A percentile compares a stretch with the other conserved stretches of the same genome.
Evolutionary conservation across 2,329 filamentous ascomycete genomes (phyloP).

Genomic region (Gremmenia infestans): DNA sequence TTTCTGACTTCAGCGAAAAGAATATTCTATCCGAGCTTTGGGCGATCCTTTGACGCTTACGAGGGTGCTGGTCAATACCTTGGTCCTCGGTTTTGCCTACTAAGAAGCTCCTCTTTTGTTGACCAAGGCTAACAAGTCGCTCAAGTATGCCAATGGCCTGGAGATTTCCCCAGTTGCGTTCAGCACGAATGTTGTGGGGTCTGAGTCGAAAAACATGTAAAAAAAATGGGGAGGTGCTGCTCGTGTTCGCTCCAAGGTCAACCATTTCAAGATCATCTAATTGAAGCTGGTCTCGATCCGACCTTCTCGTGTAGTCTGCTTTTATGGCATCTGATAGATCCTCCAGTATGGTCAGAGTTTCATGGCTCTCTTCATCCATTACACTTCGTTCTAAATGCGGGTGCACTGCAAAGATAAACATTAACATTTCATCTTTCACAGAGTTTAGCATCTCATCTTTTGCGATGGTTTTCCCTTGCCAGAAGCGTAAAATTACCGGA

Average conservation of each 20-base stretch:
- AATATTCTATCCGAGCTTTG: conserved; percentile 24
- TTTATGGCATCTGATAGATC: conserved; percentile 68
- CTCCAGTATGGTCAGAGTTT: conserved; percentile 45
- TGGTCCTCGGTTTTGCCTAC: conserved; percentile 6
- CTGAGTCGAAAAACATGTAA: conserved; percentile 49
- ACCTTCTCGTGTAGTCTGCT: conserved; percentile 69
- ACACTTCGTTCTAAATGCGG: conserved; percentile 57
- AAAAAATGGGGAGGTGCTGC: conserved; percentile 36
- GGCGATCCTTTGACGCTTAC: conserved; percentile 28
- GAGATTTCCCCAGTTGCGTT: conserved; percentile 56
- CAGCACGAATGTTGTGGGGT: conserved; percentile 47
- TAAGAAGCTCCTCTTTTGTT: conserved; percentile 5
- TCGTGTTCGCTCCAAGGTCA: conserved; percentile 29
- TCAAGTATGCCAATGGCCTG: conserved; percentile 57
- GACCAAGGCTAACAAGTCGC: conserved; percentile 21
- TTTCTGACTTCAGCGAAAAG: conserved; percentile 21
- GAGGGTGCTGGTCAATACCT: conserved; percentile 19
- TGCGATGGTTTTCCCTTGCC: conserved; percentile 64
- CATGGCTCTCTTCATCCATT: conserved; percentile 34
- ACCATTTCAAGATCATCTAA: conserved; percentile 63
- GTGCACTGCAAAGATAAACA: conserved; percentile 61
- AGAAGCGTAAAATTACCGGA: conserved; percentile 69
- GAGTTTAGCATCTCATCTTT: conserved; percentile 51
- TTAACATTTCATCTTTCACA: conserved; percentile 73
- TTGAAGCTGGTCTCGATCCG: conserved; percentile 67